Evolutionary conservation across 495 filamentous ascomycete species (phyloP), one percentile per base, ranked within the genome.

Genomic region (Trichocladium uniseriatum): DNA sequence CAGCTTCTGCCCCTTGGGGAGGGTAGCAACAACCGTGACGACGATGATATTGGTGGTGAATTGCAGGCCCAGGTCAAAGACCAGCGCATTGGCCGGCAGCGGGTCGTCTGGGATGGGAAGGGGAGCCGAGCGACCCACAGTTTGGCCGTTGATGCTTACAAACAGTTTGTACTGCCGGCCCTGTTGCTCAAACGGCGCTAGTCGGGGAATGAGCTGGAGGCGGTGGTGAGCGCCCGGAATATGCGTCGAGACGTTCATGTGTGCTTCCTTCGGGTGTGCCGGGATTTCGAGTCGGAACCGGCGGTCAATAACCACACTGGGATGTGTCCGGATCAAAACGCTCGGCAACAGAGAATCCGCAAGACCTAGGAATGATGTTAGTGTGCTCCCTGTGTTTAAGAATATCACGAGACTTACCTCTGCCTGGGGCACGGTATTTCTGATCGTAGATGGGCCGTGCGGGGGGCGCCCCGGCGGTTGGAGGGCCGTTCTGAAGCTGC

Each of bases 181-280:
- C 41, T 77, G 69, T 20, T 75, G 67, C 14, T 80, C 74, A 15
- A 74, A 57, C 0, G 74, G 49, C 1, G 77, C 73, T 28, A 90
- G 63, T 7, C 72, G 74, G 0, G 83, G 82, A 21, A 71, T 70
- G 39, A 91, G 71, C 46, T 86, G 82, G 28, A 90, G 57, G 47
- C 78, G 78, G 58, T 74, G 74, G 52, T 89, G 79, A 9, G 70
- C 75, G 2, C 73, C 51, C 1, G 83, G 81, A 9, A 88, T 67
- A 38, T 77, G 79, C 20, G 88, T 61, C 6, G 83, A 81, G 38
- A 87, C 61, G 16, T 79, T 83, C 51, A 89, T 83, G 46, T 87
- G 82, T 14, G 76, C 69, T 45, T 79, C 58, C 24, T 69, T 79
- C 1, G 76, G 56, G 39, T 81, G 78, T 3, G 87, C 77, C 0